Evolutionary conservation across 495 filamentous ascomycete genomes (phyloP).

Genomic region (Penicillium maclennaniae): DNA sequence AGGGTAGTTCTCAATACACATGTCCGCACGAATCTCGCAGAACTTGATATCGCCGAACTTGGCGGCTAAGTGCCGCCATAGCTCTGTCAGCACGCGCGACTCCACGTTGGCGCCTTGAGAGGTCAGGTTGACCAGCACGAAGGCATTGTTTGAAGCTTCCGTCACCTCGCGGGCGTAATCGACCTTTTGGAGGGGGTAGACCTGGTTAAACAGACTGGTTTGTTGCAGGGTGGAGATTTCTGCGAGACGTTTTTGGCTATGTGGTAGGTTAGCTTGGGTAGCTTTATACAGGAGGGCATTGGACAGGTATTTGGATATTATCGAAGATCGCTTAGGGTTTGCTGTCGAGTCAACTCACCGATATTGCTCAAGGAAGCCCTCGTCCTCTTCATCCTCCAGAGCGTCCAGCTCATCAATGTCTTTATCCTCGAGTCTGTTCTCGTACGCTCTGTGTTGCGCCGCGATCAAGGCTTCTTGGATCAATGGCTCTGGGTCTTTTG

Average conservation of each 20-base stretch:
- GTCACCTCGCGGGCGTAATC: slow-evolving; percentile 93
- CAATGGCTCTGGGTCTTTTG: slow-evolving; percentile 85
- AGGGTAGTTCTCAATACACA: slow-evolving; percentile 96
- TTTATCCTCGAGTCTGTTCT: slow-evolving; percentile 89
- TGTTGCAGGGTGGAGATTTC: slow-evolving; percentile 73
- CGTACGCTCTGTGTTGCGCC: slow-evolving; percentile 74
- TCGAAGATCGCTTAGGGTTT: neutral
- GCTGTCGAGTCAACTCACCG: slow-evolving; percentile 39
- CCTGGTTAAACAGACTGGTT: slow-evolving; percentile 76
- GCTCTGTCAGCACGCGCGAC: slow-evolving; percentile 71
- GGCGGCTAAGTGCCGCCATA: slow-evolving; percentile 80
- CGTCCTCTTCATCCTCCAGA: slow-evolving; percentile 93
- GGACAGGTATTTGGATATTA: neutral
- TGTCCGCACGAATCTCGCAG: slow-evolving; percentile 86
- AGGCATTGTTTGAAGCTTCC: slow-evolving; percentile 68
- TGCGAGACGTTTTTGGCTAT: slow-evolving; percentile 70
- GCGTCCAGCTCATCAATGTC: slow-evolving; percentile 89
- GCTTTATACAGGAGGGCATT: neutral
- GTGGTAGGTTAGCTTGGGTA: slow-evolving; percentile 12
- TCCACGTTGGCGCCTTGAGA: slow-evolving; percentile 78
- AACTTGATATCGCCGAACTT: slow-evolving; percentile 95
- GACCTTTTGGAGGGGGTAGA: slow-evolving; percentile 90
- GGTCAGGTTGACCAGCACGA: slow-evolving; percentile 83
- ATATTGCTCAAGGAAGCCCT: slow-evolving; percentile 83
- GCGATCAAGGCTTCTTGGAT: slow-evolving; percentile 93